Percentiles rank a stretch among this genome's conserved stretches.
Conservation (phyloP, 495 filamentous ascomycete genomes). For the Aspergillus indologenus region DNA sequence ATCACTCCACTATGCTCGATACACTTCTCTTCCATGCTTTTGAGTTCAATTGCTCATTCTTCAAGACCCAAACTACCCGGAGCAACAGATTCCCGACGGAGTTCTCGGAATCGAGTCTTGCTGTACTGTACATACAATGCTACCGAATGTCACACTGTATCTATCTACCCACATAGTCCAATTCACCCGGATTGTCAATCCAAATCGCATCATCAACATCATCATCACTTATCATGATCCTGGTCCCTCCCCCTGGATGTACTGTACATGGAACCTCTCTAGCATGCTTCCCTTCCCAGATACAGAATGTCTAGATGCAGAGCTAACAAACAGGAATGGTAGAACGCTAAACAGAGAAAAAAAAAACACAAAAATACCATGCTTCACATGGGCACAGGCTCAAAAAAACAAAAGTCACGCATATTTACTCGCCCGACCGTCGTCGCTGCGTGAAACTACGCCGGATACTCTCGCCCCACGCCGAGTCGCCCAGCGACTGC, state of each 20-base stretch:
- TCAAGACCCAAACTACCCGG: too few species aligned
- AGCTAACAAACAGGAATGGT: conserved; percentile 5
- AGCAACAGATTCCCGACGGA: too few species aligned
- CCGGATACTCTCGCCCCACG: conserved; percentile 89
- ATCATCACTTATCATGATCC: not conserved
- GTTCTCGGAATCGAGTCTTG: too few species aligned
- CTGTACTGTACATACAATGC: too few species aligned
- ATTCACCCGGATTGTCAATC: too few species aligned
- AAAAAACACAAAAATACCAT: conserved; percentile 7
- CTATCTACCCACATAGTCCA: too few species aligned
- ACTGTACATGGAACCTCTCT: not conserved
- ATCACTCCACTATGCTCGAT: too few species aligned
- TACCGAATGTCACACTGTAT: too few species aligned
- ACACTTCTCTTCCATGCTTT: too few species aligned
- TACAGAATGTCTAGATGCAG: not conserved
- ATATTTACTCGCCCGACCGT: conserved; percentile 22
- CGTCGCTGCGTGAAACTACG: conserved; percentile 78
- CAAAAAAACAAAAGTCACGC: not conserved
- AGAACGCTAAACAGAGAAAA: conserved; percentile 5
- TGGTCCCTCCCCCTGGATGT: not conserved
- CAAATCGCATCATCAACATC: not conserved
- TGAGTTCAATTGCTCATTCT: too few species aligned
- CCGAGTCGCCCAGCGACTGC: conserved; percentile 77
- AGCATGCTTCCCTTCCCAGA: not conserved
- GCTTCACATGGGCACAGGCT: not conserved